phyloP scores from a whole-genome alignment of 1,284 basidiomycete species.

The Cutaneotrichosporon cutaneum region DNA sequence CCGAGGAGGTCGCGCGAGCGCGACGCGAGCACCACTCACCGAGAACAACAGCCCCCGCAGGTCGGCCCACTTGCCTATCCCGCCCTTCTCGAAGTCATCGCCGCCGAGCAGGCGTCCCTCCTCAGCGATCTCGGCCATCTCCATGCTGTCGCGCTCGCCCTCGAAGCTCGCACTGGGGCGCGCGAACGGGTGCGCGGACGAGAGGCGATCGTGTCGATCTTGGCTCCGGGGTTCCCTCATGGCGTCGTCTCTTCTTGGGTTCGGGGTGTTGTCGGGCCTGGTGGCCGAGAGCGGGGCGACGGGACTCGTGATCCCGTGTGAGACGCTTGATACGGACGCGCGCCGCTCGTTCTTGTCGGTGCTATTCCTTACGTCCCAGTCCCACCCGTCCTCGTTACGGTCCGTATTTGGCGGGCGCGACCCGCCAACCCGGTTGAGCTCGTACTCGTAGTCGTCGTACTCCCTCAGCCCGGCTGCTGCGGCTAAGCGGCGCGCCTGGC shows the following conservation, averaged over 20 bases:
- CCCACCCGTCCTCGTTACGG: background rate
- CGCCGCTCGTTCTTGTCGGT: background rate
- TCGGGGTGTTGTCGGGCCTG: background rate
- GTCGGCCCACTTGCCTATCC: conserved; percentile 31
- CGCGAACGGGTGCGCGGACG: background rate
- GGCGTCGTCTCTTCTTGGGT: background rate
- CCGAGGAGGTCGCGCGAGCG: background rate
- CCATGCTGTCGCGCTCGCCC: background rate
- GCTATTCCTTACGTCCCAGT: conserved; percentile 4
- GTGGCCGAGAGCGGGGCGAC: background rate
- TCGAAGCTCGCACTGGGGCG: conserved; percentile 1
- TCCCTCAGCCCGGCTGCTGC: conserved; percentile 26
- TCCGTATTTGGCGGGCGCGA: background rate
- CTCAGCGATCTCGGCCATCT: conserved; percentile 7
- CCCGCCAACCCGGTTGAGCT: conserved; percentile 20
- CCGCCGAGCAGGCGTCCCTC: conserved; percentile 1
- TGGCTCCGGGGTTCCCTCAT: background rate
- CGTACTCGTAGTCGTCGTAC: conserved; percentile 27
- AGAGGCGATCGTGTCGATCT: background rate
- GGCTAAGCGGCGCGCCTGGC: conserved; percentile 47
- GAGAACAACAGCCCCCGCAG: conserved; percentile 38
- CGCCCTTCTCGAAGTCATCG: conserved; percentile 9
- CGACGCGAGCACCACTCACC: conserved; percentile 26
- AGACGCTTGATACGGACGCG: background rate
- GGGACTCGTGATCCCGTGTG: background rate